Evolutionary conservation across 2,329 filamentous ascomycete genomes (phyloP).

Genomic region (Aspergillus hiratsukae): DNA sequence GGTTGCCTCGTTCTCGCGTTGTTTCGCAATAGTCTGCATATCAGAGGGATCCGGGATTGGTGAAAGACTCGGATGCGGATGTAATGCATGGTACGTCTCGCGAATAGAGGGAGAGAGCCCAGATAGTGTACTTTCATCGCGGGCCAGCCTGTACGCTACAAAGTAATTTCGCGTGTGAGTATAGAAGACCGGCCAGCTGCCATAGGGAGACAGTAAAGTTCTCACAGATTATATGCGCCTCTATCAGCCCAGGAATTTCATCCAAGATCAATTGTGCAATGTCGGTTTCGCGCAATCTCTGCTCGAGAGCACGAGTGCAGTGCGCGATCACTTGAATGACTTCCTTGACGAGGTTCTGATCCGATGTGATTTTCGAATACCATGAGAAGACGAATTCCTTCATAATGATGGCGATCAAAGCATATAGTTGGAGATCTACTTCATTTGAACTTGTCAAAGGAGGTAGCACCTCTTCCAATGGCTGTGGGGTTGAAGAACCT

Average conservation of each 20-base stretch:
- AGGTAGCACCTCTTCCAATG: slow-evolving; percentile 78
- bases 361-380: slow-evolving; percentile 89
- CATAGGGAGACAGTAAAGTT: slow-evolving; percentile 9
- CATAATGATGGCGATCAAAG: slow-evolving; percentile 81
- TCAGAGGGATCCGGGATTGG: slow-evolving; percentile 63
- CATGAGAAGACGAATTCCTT: slow-evolving; percentile 87
- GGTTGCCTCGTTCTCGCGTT: slow-evolving; percentile 70
- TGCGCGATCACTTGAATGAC: slow-evolving; percentile 88
- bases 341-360: slow-evolving; percentile 82
- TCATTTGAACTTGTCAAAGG: slow-evolving; percentile 92
- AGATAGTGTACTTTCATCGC: slow-evolving; percentile 53
- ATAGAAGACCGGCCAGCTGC: not conserved
- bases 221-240: slow-evolving; percentile 74
- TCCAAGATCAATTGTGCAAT: slow-evolving; percentile 78
- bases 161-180: not conserved
- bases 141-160: slow-evolving; percentile 68
- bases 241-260: slow-evolving; percentile 77
- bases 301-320: slow-evolving; percentile 80
- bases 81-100: slow-evolving; percentile 76
- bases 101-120: slow-evolving; percentile 60
- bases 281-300: slow-evolving; percentile 77
- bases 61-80: slow-evolving; percentile 73
- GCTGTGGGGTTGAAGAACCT: slow-evolving; percentile 50
- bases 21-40: slow-evolving; percentile 51
- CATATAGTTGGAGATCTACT: slow-evolving; percentile 89